phyloP scores from a whole-genome alignment of 2,329 filamentous ascomycete genomes.

The Huntiella abstrusa region DNA sequence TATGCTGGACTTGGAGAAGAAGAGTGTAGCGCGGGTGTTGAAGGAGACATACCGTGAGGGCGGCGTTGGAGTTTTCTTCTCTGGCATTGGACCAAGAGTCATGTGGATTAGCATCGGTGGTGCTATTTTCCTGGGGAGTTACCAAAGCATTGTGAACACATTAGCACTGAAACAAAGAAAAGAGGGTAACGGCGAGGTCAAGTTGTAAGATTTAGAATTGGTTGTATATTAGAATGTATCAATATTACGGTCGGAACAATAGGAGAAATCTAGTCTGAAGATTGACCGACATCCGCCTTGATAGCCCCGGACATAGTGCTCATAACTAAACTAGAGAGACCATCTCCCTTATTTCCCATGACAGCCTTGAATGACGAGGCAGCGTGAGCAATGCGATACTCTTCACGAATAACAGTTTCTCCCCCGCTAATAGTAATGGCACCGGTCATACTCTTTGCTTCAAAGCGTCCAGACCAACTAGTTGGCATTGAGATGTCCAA shows the following conservation, averaged over 20 bases:
- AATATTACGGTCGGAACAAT: too few relatives aligned
- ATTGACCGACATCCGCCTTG: neutral
- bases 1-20: slow-evolving; percentile 64
- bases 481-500: neutral
- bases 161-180: neutral
- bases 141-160: slow-evolving; percentile 68
- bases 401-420: neutral
- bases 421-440: neutral
- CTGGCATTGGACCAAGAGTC: slow-evolving; percentile 61
- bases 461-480: slow-evolving; percentile 1
- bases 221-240: too few relatives aligned
- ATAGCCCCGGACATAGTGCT: slow-evolving; percentile 1
- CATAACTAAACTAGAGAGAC: neutral
- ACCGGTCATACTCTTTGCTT: neutral
- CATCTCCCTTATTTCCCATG: neutral
- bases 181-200: too few relatives aligned
- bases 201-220: too few relatives aligned
- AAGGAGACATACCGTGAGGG: slow-evolving; percentile 43
- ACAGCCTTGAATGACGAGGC: neutral
- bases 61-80: slow-evolving; percentile 52
- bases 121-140: slow-evolving; percentile 84
- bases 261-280: too few relatives aligned
- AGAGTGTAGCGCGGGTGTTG: slow-evolving; percentile 40
- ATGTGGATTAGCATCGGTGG: slow-evolving; percentile 92
- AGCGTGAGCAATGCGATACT: neutral